Base-by-base conservation (phyloP, 208 protist genomes). In the Tritrichomonas musculus region DNA sequence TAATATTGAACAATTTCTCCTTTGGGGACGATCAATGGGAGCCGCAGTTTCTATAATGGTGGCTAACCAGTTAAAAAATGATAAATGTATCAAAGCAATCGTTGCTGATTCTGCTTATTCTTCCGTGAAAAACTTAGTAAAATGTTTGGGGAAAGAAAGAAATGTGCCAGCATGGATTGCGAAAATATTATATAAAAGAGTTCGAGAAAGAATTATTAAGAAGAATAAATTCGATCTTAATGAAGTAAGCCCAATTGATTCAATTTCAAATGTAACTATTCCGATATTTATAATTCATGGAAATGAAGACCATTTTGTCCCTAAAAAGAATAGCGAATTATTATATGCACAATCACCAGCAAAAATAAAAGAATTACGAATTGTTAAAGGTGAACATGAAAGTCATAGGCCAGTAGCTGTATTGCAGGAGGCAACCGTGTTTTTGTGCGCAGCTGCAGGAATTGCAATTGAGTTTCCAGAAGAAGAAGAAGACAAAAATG, bases 21-120 rank as follows among this genome's bases (percentile, higher is more conserved):
- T 88, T n/a, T 88, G 77, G 77, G 77, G 77, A 30, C 8, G 77
- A 27, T 44, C 77, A 57, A 88, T 88, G 77, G 77, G 77, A 39
- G 77, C 77, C 3, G 77, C 47, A 3, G 47, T 49, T 44, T 20
- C 77, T 39, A n/a, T 88, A 39, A 88, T 88, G 44, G 30, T 39
- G 8, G 47, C 47, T 39, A 14, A 41, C 33, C 27, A 14, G 25
- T 44, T 20, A 33, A 88, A 39, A 57, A 20, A 60, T 88, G n/a
- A n/a, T n/a, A n/a, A n/a, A n/a, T n/a, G n/a, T n/a, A 88, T 88
- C 27, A 60, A 53, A 88, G 77, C 47, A n/a, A 57, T 57, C 57
- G 5, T 53, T 57, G 77, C n/a, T 57, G 77, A 88, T 88, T 53
- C 77, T 39, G 47, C 77, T 17, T 88, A 53, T 88, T 53, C 47